phyloP scores from a whole-genome alignment of 208 protist species.

The Trypanosoma cruzi region DNA sequence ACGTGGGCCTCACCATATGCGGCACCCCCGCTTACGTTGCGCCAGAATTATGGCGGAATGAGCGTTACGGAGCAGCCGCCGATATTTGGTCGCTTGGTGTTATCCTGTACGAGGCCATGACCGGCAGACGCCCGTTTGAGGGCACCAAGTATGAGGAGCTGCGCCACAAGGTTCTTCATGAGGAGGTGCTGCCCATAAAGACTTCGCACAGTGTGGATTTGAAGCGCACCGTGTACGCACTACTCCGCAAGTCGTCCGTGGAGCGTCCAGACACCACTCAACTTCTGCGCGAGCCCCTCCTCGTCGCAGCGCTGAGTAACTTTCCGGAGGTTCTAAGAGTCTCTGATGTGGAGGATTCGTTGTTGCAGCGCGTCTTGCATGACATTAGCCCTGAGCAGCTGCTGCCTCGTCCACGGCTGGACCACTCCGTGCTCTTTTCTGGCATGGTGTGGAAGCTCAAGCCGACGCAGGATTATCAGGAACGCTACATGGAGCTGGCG shows the following conservation, averaged over 20 bases:
- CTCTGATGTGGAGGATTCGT: constrained; percentile 18
- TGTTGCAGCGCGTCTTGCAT: constrained; percentile 24
- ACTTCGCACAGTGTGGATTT: constrained; percentile 27
- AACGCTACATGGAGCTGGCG: constrained; percentile 13
- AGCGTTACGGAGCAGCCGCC: constrained; percentile 36
- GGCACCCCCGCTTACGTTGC: constrained; percentile 69
- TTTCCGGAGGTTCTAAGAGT: constrained; percentile 34
- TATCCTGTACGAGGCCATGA: constrained; percentile 51
- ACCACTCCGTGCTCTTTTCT: constrained; percentile 7
- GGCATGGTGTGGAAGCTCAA: constrained; percentile 16
- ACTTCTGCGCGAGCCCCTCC: constrained; percentile 35
- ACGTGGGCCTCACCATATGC: constrained; percentile 48
- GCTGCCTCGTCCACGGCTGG: not conserved
- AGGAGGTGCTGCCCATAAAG: constrained; percentile 22
- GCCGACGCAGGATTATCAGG: constrained; percentile 3
- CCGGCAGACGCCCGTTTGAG: constrained; percentile 35
- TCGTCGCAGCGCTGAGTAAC: constrained; percentile 17
- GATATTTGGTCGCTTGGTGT: constrained; percentile 60
- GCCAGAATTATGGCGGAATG: constrained; percentile 53
- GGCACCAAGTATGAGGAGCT: constrained; percentile 30
- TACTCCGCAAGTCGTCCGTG: constrained; percentile 38
- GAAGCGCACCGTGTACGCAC: constrained; percentile 23
- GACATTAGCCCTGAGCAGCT: constrained; percentile 26
- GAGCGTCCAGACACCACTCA: constrained; percentile 33
- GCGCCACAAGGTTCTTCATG: constrained; percentile 30